Conservation (phyloP, 495 filamentous ascomycete genomes). For the Podospora sp. region DNA sequence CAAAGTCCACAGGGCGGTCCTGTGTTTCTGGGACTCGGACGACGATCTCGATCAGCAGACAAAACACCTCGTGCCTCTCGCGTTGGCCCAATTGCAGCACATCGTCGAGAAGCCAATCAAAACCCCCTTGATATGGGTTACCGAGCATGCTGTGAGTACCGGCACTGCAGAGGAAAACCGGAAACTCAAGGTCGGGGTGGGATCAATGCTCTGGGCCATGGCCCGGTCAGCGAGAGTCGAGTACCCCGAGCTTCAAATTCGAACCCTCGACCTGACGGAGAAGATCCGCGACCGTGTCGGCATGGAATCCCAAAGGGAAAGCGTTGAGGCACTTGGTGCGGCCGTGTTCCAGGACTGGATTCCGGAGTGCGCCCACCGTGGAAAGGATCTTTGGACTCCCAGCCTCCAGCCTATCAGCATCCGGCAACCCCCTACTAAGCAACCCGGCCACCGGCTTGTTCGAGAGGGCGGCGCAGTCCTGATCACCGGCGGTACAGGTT, state of each 20-base stretch:
- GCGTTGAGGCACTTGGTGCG: conserved; percentile 5
- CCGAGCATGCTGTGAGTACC: conserved; percentile 30
- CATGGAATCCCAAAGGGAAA: too few relatives aligned
- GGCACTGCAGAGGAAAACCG: conserved; percentile 19
- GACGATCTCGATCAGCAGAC: conserved; percentile 24
- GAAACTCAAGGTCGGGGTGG: conserved; percentile 24
- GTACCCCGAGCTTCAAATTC: conserved; percentile 34
- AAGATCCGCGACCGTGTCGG: neutral
- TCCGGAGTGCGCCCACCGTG: conserved; percentile 26
- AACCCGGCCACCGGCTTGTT: too few relatives aligned
- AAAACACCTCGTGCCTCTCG: conserved; percentile 22
- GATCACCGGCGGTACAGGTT: conserved; percentile 55
- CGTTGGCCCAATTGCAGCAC: conserved; percentile 27
- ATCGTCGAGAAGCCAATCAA: conserved; percentile 20
- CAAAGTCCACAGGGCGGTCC: conserved; percentile 29
- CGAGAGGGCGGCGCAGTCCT: conserved; percentile 46
- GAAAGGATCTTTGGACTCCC: conserved; percentile 18
- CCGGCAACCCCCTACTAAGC: too few relatives aligned
- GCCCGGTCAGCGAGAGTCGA: conserved; percentile 36
- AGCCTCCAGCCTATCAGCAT: conserved; percentile 23
- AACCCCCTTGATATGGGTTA: conserved; percentile 33
- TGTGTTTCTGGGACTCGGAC: conserved; percentile 36
- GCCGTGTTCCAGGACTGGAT: conserved; percentile 24
- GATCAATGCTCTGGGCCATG: conserved; percentile 34
- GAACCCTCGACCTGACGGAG: conserved; percentile 31